These are phyloP conservation scores for Dioscorea zingiberensis DNA, from an alignment of 106 monocot species.

Conservation along the genomic window DNA sequence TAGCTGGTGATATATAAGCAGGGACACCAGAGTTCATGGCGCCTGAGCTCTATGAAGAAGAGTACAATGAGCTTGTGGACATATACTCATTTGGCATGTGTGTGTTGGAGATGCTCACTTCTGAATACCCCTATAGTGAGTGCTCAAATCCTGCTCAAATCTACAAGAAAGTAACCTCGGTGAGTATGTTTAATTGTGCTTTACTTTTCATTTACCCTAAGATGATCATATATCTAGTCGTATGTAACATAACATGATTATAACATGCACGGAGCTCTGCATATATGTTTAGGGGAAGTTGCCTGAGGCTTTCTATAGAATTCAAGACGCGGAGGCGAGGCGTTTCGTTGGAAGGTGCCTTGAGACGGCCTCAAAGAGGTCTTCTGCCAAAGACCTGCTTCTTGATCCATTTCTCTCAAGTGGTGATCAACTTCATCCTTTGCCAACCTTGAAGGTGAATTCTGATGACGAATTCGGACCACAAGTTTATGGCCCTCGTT, in stretches of 20 bases:
- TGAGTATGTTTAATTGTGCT: slow-evolving; percentile 13
- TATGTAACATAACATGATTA: too few species aligned
- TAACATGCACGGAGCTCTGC: too few species aligned
- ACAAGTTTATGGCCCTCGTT: background rate
- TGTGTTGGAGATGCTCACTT: slow-evolving; percentile 89
- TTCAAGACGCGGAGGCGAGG: slow-evolving; percentile 58
- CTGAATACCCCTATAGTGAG: slow-evolving; percentile 91
- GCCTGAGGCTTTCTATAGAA: slow-evolving; percentile 57
- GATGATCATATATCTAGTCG: too few species aligned
- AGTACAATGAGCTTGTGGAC: slow-evolving; percentile 89
- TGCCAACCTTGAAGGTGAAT: background rate
- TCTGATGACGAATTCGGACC: background rate
- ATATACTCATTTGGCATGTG: slow-evolving; percentile 98
- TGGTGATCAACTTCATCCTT: slow-evolving; percentile 4
- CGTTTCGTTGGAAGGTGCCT: slow-evolving; percentile 76
- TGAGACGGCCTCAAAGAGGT: slow-evolving; percentile 39
- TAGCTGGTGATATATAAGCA: slow-evolving; percentile 7
- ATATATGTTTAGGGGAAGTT: slow-evolving; percentile 62
- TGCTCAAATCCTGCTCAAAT: slow-evolving; percentile 98
- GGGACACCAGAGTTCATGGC: slow-evolving; percentile 99
- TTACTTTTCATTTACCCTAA: too few species aligned
- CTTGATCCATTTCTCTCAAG: slow-evolving; percentile 63
- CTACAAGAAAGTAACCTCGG: slow-evolving; percentile 93
- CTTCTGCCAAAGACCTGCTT: slow-evolving; percentile 71
- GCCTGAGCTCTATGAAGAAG: slow-evolving; percentile 97